Percentiles rank a stretch among this genome's conserved stretches.
phyloP scores from a whole-genome alignment of 2,329 filamentous ascomycete species.

The Hypoxylon sp. region DNA sequence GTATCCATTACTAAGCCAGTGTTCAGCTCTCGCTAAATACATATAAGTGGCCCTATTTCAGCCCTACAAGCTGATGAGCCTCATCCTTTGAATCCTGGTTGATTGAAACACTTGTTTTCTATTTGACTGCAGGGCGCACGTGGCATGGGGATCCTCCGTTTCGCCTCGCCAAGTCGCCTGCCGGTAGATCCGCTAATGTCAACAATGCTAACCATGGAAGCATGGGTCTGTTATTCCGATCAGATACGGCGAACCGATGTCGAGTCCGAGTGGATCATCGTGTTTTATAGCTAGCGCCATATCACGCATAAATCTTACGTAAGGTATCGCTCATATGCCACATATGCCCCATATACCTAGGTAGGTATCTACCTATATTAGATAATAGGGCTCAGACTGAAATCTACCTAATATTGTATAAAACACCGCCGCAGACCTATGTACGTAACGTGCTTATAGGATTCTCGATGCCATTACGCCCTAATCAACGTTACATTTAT shows the following conservation, averaged over 20 bases:
- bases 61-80: constrained; percentile 35
- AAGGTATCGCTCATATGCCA: constrained; percentile 7
- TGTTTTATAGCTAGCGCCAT: constrained; percentile 14
- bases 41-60: constrained; percentile 24
- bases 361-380: no score
- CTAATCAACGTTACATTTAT: constrained; percentile 12
- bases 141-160: constrained; percentile 8
- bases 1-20: constrained; percentile 6
- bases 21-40: constrained; percentile 6
- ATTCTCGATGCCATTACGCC: constrained; percentile 6
- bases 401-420: not conserved
- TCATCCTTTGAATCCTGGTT: constrained; percentile 21
- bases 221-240: not conserved
- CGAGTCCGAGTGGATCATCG: not conserved
- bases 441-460: constrained; percentile 19
- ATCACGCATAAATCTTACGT: constrained; percentile 26
- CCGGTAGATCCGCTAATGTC: not conserved
- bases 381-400: not conserved
- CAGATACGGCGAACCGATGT: constrained; percentile 1
- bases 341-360: no score
- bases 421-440: constrained; percentile 23
- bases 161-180: constrained; percentile 3
- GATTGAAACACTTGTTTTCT: constrained; percentile 7
- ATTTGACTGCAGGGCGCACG: constrained; percentile 8
- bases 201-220: constrained; percentile 9